A percentile compares a stretch with the other conserved stretches of the same genome.
phyloP scores from a whole-genome alignment of 345 rosid genomes.

The Dovyalis caffra region DNA sequence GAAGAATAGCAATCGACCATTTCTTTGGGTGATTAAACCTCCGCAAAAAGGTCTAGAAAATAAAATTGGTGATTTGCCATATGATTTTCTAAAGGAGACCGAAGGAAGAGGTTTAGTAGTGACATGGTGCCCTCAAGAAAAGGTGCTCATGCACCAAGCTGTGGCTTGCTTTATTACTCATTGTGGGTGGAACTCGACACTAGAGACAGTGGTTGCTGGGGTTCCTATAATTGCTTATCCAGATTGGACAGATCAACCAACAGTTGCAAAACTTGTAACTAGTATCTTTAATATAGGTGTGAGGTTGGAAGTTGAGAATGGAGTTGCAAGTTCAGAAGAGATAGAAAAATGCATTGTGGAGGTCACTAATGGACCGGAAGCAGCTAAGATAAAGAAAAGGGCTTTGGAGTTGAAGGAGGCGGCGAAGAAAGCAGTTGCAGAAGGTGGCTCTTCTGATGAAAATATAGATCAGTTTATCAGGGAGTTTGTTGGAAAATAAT shows the following conservation, averaged over 20 bases:
- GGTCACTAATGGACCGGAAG: slow-evolving; percentile 25
- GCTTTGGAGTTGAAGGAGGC: slow-evolving; percentile 36
- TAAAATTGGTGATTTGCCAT: slow-evolving; percentile 10
- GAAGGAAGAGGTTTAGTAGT: slow-evolving; percentile 41
- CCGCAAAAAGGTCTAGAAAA: background rate
- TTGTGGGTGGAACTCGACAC: slow-evolving; percentile 62
- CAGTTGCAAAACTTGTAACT: slow-evolving; percentile 37
- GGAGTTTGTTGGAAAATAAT: slow-evolving; percentile 21
- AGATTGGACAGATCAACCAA: slow-evolving; percentile 46
- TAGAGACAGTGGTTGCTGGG: slow-evolving; percentile 47
- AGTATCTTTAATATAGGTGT: slow-evolving; percentile 51
- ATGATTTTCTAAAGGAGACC: slow-evolving; percentile 26
- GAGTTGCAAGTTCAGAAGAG: slow-evolving; percentile 27
- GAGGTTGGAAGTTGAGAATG: slow-evolving; percentile 34
- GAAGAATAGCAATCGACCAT: slow-evolving; percentile 31
- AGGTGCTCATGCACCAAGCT: slow-evolving; percentile 39
- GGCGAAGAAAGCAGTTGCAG: slow-evolving; percentile 34
- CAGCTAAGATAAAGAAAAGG: slow-evolving; percentile 36
- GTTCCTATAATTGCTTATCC: slow-evolving; percentile 55
- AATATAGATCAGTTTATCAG: slow-evolving; percentile 38
- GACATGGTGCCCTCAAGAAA: slow-evolving; percentile 55
- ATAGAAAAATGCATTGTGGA: slow-evolving; percentile 48
- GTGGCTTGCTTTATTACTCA: slow-evolving; percentile 54
- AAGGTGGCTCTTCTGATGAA: slow-evolving; percentile 43
- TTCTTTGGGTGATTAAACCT: slow-evolving; percentile 58